Evolutionary conservation across 2,329 filamentous ascomycete genomes (phyloP), one percentile per base, ranked within the genome.

Genomic region (Fusarium fracticaudum): DNA sequence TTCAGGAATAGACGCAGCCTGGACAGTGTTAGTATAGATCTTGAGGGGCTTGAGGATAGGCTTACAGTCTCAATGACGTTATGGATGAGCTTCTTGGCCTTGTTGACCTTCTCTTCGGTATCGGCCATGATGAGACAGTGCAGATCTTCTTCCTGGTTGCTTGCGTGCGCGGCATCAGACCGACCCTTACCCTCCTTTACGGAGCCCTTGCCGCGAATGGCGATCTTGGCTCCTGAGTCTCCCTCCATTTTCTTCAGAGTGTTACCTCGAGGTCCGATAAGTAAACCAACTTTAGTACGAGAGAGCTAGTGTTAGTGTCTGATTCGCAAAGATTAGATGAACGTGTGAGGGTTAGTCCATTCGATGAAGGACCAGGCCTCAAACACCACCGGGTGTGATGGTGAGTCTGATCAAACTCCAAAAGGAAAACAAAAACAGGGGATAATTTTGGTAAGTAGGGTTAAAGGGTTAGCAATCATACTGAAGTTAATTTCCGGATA

Each of bases 401-500:
- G 71, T 80, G 82, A 81, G 82, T 82, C 84, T 84, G 83, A 83
- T 83, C 85, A 83, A 80, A 83, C 84, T 84, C 85, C 82, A 85
- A 81, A 80, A 79, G 76, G 80, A 80, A 81, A 81, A 76, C 79
- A 79, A 80, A 81, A 81, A 80, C 76, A 79, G 79, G 74, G 63
- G 79, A 76, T 76, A 80, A 81, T 64, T 64, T 77, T 78, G 86
- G 83, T 87, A 85, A 86, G 93, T 92, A 93, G 91, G 87, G 91
- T 93, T 92, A 92, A 76, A 95, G 94, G 95, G 94, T 98, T 98
- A 98, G 95, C 92, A 95, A 96, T 96, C 96, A 96, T 98, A 99
- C 96, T 99, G 94, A 99, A 99, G 93, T 99, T 99, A 92, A 99
- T 98, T 86, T 99, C 96, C 89, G 96, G 96, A 85, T 99, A 99